Conservation (phyloP, 768 basidiomycete species). For the Suillus subalutaceus region DNA sequence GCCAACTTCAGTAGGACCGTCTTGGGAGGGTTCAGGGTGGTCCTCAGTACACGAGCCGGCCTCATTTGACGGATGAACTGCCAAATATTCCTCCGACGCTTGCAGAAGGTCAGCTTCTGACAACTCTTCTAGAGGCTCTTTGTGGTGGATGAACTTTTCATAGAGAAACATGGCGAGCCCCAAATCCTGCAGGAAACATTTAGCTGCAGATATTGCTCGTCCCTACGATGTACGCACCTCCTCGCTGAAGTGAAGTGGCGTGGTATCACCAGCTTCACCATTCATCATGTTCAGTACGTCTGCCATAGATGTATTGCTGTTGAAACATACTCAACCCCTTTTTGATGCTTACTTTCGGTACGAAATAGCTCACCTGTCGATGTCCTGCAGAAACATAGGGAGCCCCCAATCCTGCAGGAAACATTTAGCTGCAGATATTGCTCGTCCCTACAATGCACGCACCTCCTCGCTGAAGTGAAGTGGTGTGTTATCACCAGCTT, state of each 20-base stretch:
- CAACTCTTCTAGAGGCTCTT: neutral
- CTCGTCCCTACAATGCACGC: neutral
- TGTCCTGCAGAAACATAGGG: no score
- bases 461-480: neutral
- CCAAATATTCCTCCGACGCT: constrained; percentile 5
- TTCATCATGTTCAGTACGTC: no score
- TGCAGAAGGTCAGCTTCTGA: neutral
- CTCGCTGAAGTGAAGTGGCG: neutral
- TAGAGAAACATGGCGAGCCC: neutral
- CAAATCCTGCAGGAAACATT: neutral
- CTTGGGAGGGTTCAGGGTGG: constrained; percentile 13
- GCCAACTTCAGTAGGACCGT: constrained; percentile 9
- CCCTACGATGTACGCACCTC: neutral
- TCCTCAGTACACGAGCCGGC: constrained; percentile 7
- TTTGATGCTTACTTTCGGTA: no score
- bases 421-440: no score
- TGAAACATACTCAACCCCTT: neutral
- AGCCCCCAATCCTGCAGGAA: constrained; percentile 1
- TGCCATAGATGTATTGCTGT: neutral
- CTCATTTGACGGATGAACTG: constrained; percentile 2
- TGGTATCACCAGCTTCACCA: neutral
- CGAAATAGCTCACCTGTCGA: neutral
- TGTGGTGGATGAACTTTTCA: neutral
- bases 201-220: no score
- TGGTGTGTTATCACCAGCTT: neutral